A percentile compares a stretch with the other conserved stretches of the same genome.
Evolutionary conservation across 140 eudicot genomes (phyloP).

Genomic region (Erigeron philadelphicus): DNA sequence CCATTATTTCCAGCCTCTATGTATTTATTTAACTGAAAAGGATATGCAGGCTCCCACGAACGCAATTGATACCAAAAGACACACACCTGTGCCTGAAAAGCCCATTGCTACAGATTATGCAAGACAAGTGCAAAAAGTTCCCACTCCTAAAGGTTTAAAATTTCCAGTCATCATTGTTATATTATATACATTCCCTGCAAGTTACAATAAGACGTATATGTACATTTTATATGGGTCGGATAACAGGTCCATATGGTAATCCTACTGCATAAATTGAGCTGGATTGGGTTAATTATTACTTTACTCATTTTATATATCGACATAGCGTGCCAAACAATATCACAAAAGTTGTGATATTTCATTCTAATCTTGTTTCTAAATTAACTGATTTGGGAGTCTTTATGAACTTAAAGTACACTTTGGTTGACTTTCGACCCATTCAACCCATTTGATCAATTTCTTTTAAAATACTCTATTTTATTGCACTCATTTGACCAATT

Average conservation of each 20-base stretch:
- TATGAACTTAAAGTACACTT: neutral
- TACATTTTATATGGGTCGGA: neutral
- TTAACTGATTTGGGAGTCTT: neutral
- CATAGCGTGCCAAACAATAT: too few relatives aligned
- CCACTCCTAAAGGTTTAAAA: constrained; percentile 33
- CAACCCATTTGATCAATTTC: neutral
- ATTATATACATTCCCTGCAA: neutral
- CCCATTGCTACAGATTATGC: constrained; percentile 40
- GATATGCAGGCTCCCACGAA: constrained; percentile 29
- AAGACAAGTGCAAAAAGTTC: constrained; percentile 34
- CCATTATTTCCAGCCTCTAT: neutral
- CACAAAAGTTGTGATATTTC: neutral
- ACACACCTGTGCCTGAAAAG: constrained; percentile 46
- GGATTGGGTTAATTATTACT: neutral
- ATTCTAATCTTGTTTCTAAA: neutral
- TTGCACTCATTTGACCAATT: neutral
- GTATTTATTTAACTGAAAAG: neutral
- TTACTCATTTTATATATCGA: too few relatives aligned
- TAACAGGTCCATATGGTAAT: neutral
- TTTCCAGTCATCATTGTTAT: neutral
- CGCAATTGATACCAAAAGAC: constrained; percentile 26
- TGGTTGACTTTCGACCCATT: neutral
- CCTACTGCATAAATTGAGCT: neutral
- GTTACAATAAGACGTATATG: neutral
- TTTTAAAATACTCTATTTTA: neutral